Evolutionary conservation across 2,329 filamentous ascomycete species (phyloP).

Genomic region (Penicillium sclerotigenum): DNA sequence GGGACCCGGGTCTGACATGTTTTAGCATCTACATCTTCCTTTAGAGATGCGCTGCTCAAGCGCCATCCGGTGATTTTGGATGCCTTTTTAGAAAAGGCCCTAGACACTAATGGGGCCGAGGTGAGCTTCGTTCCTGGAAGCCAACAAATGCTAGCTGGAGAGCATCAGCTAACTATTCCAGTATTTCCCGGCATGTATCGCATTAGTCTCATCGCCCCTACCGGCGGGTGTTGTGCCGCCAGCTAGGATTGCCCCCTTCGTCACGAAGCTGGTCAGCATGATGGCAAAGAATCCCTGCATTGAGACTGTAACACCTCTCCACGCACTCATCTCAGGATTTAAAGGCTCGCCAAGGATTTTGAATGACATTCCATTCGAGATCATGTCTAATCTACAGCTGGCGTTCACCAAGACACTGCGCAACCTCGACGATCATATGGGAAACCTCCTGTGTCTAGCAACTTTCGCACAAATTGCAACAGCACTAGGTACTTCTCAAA

Average conservation of each 20-base stretch:
- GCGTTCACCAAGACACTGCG: conserved; percentile 39
- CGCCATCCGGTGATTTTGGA: conserved; percentile 37
- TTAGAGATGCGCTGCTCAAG: conserved; percentile 35
- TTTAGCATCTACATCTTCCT: conserved; percentile 27
- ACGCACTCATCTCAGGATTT: conserved; percentile 33
- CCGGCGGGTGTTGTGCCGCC: conserved; percentile 30
- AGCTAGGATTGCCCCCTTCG: conserved; percentile 33
- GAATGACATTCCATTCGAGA: conserved; percentile 30
- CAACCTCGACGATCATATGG: conserved; percentile 40
- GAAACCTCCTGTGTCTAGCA: conserved; percentile 42
- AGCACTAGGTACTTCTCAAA: conserved; percentile 6
- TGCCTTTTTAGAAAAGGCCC: conserved; percentile 31
- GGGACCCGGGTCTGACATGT: conserved; percentile 3
- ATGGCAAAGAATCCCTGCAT: conserved; percentile 32
- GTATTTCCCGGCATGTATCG: conserved; percentile 32
- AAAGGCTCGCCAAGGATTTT: conserved; percentile 27
- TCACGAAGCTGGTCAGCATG: conserved; percentile 29
- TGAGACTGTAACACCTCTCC: conserved; percentile 34
- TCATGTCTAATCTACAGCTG: conserved; percentile 37
- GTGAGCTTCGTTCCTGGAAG: conserved; percentile 20
- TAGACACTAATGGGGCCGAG: conserved; percentile 28
- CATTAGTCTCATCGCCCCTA: conserved; percentile 36
- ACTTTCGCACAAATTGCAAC: conserved; percentile 38
- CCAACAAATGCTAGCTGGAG: background rate
- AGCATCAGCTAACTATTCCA: conserved; percentile 12